Percentiles rank a stretch among this genome's conserved stretches.
These are phyloP conservation scores for Globisporangium radiosum DNA, from an alignment of 352 stramenopile species.

Conservation along the genomic window DNA sequence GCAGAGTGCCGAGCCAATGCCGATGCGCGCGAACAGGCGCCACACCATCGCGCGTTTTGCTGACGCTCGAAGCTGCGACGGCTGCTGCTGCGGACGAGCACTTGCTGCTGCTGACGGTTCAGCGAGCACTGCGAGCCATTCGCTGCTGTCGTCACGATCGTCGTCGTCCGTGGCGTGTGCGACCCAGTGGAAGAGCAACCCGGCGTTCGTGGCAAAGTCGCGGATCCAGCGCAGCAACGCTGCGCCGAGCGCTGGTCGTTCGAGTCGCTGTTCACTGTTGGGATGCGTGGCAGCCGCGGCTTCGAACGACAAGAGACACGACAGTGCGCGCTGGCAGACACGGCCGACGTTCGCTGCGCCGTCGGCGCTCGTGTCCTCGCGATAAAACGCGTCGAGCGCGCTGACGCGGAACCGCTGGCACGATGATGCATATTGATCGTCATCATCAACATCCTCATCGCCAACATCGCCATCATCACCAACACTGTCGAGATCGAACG, in stretches of 20 bases:
- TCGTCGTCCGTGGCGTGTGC: slow-evolving; percentile 24
- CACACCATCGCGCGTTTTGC: slow-evolving; percentile 17
- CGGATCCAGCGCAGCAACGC: slow-evolving; percentile 26
- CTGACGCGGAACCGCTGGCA: slow-evolving; percentile 25
- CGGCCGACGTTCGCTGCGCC: slow-evolving; percentile 33
- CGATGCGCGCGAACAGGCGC: slow-evolving; percentile 36
- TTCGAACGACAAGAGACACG: slow-evolving; percentile 40
- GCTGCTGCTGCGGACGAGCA: no score
- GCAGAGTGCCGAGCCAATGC: slow-evolving; percentile 43
- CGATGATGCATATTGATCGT: slow-evolving; percentile 10
- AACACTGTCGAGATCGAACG: no score
- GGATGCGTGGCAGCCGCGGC: slow-evolving; percentile 7
- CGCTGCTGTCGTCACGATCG: slow-evolving; percentile 3
- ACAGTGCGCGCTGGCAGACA: slow-evolving; percentile 40
- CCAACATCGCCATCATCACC: slow-evolving; percentile 6
- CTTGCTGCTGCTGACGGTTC: no score
- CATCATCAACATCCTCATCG: slow-evolving; percentile 19
- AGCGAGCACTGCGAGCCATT: no score
- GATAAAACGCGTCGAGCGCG: slow-evolving; percentile 43
- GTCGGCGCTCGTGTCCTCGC: slow-evolving; percentile 36
- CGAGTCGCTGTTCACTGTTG: not conserved
- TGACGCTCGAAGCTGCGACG: no score
- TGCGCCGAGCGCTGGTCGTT: slow-evolving; percentile 1
- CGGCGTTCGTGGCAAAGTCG: slow-evolving; percentile 41
- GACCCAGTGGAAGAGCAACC: slow-evolving; percentile 53